These are phyloP conservation scores for Sporothrix dimorphospora DNA, from an alignment of 2,329 filamentous ascomycete genomes.

Conservation along the genomic window DNA sequence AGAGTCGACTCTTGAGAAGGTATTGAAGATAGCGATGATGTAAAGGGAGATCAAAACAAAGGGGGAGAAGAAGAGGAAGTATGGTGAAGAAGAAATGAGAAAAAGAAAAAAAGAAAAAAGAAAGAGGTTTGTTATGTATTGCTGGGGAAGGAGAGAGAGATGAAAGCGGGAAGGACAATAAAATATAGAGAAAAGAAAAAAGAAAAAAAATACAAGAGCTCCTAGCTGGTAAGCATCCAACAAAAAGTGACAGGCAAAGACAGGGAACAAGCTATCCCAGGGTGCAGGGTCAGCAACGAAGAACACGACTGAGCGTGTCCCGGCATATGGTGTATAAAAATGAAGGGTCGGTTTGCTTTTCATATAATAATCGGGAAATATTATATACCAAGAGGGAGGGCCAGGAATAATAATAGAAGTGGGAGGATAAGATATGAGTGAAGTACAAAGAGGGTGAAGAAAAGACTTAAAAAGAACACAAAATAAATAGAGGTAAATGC, in stretches of 20 bases:
- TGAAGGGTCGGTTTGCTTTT: constrained; percentile 33
- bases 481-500: not conserved
- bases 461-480: constrained; percentile 7
- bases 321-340: constrained; percentile 33
- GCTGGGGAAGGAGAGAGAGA: constrained; percentile 28
- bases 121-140: not conserved
- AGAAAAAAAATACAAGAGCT: constrained; percentile 4
- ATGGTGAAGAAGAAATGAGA: not conserved
- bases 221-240: not conserved
- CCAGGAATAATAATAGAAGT: constrained; percentile 9
- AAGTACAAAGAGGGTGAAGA: constrained; percentile 22
- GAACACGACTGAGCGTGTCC: constrained; percentile 26
- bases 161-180: not conserved
- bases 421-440: constrained; percentile 20
- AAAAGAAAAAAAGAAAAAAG: not conserved
- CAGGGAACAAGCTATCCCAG: not conserved
- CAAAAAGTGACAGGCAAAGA: not conserved
- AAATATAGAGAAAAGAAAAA: constrained; percentile 11
- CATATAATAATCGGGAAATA: constrained; percentile 35
- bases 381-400: constrained; percentile 5
- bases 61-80: not conserved
- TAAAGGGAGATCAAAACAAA: not conserved
- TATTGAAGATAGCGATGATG: not conserved
- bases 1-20: not conserved
- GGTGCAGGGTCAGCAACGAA: not conserved